Percentiles rank a stretch among this genome's conserved stretches.
Evolutionary conservation across 2,329 filamentous ascomycete genomes (phyloP).

Genomic region (Drechslerella dactyloides): DNA sequence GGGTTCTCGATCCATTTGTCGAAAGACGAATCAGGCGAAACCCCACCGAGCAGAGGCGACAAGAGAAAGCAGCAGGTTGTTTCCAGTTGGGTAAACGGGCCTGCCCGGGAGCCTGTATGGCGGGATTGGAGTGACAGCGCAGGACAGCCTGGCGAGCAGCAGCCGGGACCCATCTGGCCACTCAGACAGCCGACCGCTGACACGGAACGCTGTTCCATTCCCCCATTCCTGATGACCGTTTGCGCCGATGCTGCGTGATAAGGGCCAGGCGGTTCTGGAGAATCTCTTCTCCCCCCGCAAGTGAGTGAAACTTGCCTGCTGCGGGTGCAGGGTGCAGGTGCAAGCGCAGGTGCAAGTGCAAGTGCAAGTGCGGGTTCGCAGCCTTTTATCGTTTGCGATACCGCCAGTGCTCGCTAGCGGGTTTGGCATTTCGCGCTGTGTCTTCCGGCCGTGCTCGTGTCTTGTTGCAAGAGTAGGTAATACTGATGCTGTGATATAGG

Average conservation of each 20-base stretch:
- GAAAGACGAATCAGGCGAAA: constrained; percentile 35
- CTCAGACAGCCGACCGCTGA: constrained; percentile 1
- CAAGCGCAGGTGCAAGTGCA: neutral
- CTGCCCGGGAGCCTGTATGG: constrained; percentile 46
- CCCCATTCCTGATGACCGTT: neutral
- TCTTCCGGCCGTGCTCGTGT: no score
- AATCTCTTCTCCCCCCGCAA: neutral
- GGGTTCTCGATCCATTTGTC: constrained; percentile 49
- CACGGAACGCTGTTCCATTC: neutral
- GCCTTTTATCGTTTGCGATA: neutral
- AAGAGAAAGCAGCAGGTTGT: neutral
- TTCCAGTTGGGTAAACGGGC: constrained; percentile 15
- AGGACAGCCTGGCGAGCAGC: constrained; percentile 14
- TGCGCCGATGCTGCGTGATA: neutral
- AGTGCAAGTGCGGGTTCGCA: neutral
- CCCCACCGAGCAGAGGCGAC: neutral
- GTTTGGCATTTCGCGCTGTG: no score
- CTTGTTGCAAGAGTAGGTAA: no score
- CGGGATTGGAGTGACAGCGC: constrained; percentile 36
- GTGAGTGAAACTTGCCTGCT: neutral
- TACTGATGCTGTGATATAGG: neutral
- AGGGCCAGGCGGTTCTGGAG: neutral
- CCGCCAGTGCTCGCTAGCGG: no score
- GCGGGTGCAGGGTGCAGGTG: neutral
- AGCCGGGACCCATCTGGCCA: constrained; percentile 1